Base-by-base conservation (phyloP, 2,329 filamentous ascomycete species). In the Capronia epimyces region DNA sequence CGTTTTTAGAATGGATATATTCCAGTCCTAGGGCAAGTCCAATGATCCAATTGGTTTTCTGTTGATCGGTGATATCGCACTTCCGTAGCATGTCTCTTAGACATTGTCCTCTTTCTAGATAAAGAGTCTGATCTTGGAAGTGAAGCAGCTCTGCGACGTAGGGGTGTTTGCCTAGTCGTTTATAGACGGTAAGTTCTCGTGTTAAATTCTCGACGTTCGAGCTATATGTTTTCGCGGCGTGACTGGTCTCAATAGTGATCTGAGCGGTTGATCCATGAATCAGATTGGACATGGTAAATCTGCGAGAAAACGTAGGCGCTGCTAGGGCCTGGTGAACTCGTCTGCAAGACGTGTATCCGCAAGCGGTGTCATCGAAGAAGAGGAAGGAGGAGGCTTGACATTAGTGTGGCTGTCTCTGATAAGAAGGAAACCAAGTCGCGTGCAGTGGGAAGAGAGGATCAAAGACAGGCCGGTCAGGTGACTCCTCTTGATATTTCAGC, bases 21-120 rank as follows among this genome's bases (percentile, higher is more conserved):
- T 46, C 3, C 27, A 46, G 15, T 5, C 43, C 43, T 12, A 24
- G 20, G 27, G 43, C 43, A 46, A 46, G 43, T 46, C 21, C 43
- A 15, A 3, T 15, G 21, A 46, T 7, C 25, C 43, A 46, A 2
- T 46, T 27, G 4, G 10, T 6, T 46, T 46, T 3, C 43, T 34
- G 3, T 46, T 46, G 16, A 29, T 29, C 25, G 6, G 25, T 7
- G 25, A 29, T 29, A 12, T 29, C 25, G 25, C 25, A 6, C 25
- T 29, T 12, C 12, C 12, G 25, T 29, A 29, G 25, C 12, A 29
- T 29, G 6, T 29, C 25, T 29, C 25, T 8, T 21, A 36, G 43
- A 21, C 43, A 46, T 46, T 3, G 4, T 46, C 43, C 43, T n/a
- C 12, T n/a, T 13, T 46, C 12, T 27, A 46, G 43, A 32, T 3